A percentile compares a stretch with the other conserved stretches of the same genome.
Conservation (phyloP, 2,329 filamentous ascomycete genomes). For the Geosmithia putterillii region DNA sequence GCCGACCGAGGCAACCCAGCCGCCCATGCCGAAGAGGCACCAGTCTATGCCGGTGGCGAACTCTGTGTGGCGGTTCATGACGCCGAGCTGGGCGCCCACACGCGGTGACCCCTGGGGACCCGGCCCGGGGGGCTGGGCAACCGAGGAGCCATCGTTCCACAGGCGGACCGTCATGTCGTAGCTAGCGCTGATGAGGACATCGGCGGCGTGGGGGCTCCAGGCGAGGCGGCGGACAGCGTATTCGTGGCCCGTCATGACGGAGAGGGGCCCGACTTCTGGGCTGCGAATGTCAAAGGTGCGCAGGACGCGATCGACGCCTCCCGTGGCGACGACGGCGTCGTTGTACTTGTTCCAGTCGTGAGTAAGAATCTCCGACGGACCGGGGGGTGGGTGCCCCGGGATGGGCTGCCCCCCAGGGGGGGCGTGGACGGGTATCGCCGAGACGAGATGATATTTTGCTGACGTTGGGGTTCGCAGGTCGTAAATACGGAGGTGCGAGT, state of each 20-base stretch:
- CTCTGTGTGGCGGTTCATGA: constrained; percentile 90
- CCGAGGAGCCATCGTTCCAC: constrained; percentile 64
- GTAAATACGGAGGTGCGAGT: constrained; percentile 82
- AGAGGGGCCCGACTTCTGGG: constrained; percentile 57
- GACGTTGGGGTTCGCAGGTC: constrained; percentile 80
- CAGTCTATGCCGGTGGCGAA: constrained; percentile 95
- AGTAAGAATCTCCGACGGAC: constrained; percentile 71
- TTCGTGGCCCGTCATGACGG: constrained; percentile 71
- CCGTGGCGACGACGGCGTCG: constrained; percentile 71
- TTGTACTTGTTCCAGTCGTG: constrained; percentile 99
- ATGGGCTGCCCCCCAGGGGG: constrained; percentile 23
- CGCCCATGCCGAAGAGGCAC: constrained; percentile 91
- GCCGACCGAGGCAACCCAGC: constrained; percentile 87
- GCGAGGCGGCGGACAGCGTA: constrained; percentile 79
- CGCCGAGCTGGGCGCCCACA: constrained; percentile 60
- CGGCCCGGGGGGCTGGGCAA: constrained; percentile 18
- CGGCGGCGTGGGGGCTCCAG: constrained; percentile 89
- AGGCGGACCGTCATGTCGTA: constrained; percentile 97
- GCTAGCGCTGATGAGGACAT: constrained; percentile 76
- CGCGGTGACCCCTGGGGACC: constrained; percentile 17
- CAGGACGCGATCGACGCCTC: constrained; percentile 76
- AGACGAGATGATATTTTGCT: constrained; percentile 75
- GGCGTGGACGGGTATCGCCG: constrained; percentile 69
- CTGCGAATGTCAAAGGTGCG: constrained; percentile 84
- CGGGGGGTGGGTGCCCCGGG: constrained; percentile 14